phyloP scores from a whole-genome alignment of 306 rosid genomes.

The Acacia crassicarpa region DNA sequence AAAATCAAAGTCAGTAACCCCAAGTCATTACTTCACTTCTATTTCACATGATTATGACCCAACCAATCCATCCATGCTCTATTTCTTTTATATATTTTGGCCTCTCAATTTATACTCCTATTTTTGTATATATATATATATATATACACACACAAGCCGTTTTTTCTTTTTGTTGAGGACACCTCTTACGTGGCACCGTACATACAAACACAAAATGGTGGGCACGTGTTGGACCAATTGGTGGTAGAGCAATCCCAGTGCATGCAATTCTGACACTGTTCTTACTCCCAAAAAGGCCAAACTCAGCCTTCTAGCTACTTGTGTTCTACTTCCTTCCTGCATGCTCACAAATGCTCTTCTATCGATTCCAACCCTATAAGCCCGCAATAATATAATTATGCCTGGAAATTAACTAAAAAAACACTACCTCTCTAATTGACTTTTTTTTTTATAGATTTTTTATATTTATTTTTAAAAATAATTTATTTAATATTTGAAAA shows the following conservation, averaged over 20 bases:
- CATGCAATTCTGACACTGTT: neutral
- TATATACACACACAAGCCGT: no score
- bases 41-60: slow-evolving; percentile 34
- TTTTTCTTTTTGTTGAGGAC: neutral
- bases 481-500: no score
- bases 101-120: neutral
- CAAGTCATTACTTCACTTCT: slow-evolving; percentile 37
- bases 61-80: slow-evolving; percentile 30
- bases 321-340: neutral
- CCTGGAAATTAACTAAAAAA: no score
- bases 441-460: no score
- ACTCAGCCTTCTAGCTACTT: neutral
- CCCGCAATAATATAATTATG: no score
- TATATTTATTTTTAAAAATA: no score
- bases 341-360: neutral
- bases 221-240: neutral
- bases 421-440: no score
- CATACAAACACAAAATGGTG: neutral
- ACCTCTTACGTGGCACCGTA: neutral
- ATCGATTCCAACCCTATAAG: slow-evolving; percentile 14
- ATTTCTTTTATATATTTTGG: no score
- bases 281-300: neutral
- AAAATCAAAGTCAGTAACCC: neutral
- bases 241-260: neutral
- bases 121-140: no score